phyloP scores from a whole-genome alignment of 2,329 filamentous ascomycete genomes.

The Diaporthe ampelina region DNA sequence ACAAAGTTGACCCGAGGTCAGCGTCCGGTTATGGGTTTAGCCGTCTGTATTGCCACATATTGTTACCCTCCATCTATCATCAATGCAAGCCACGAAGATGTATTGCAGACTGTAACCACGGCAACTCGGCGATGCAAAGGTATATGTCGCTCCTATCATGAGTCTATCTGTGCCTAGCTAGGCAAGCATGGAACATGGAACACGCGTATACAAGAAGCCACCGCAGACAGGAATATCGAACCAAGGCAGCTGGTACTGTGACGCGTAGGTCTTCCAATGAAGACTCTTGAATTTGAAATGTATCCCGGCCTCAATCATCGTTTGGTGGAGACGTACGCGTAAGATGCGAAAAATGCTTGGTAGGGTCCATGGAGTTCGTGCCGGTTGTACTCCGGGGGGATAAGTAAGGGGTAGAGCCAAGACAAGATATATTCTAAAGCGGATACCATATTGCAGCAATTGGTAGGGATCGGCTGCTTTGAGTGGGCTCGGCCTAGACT shows the following conservation, averaged over 20 bases:
- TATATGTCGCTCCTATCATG: not conserved
- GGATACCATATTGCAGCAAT: not conserved
- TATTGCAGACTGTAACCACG: not conserved
- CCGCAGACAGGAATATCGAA: not conserved
- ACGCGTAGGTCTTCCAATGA: slow-evolving; percentile 9
- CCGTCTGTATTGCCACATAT: not conserved
- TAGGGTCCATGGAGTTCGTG: not conserved
- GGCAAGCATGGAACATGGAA: not conserved
- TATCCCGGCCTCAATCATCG: not conserved
- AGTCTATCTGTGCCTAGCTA: not conserved
- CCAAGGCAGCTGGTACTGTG: not conserved
- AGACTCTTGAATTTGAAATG: slow-evolving; percentile 11
- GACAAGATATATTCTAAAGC: slow-evolving; percentile 18
- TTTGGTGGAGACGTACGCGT: slow-evolving; percentile 16
- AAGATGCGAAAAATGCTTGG: not conserved
- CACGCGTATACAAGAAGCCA: not conserved
- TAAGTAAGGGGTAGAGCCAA: slow-evolving; percentile 5
- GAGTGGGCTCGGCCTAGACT: not conserved
- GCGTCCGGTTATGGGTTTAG: not conserved
- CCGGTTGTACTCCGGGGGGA: not conserved
- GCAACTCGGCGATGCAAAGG: not conserved
- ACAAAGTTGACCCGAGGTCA: not conserved
- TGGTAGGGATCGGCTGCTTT: not conserved
- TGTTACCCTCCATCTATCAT: not conserved
- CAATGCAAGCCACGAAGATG: not conserved